Base-by-base conservation (phyloP, 192 early-diverging fungal genomes). In the Allomyces macrogynus region DNA sequence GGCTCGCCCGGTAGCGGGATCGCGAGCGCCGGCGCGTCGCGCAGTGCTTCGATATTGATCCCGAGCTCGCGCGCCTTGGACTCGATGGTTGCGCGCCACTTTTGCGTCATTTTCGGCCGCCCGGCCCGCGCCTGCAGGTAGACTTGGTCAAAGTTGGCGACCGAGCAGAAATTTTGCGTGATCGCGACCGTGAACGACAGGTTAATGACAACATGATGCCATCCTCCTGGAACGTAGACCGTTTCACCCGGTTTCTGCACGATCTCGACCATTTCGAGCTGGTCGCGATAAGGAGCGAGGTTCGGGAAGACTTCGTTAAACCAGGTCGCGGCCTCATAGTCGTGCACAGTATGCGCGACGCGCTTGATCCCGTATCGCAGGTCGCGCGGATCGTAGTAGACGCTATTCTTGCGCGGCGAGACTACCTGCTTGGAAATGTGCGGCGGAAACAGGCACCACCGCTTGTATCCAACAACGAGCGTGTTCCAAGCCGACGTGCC, bases 401-500 rank as follows among this genome's bases (percentile, higher is more conserved):
- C 77, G 0, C 77, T 72, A 26, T 79, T 75, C 71, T 75, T 74
- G 0, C 76, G 75, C 25, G 84, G 80, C 49, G 85, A 81, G 61
- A 84, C 73, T 8, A 87, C 26, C 10, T 71, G 24, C 49, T 78
- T 81, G 1, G 82, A 78, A 10, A 78, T 78, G 27, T 65, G 68
- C n/a, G 89, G 89, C 10, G 89, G 89, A 65, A 87, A 90, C 10
- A 90, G 69, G 32, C 77, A 80, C 88, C 88, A 89, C 26, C 86
- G 72, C 69, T 91, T 91, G 65, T 84, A 81, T 8, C 87, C 87
- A 20, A 68, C 63, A 10, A 89, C 64, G 4, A 91, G 64, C 10
- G 87, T 77, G 67, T 89, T 91, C 89, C 89, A 91, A 3, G 88
- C 88, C 32, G 78, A 81, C 7, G 88, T 90, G 16, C 88, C 88